Conservation (phyloP, 306 rosid species). For the Corylus heterophylla region DNA sequence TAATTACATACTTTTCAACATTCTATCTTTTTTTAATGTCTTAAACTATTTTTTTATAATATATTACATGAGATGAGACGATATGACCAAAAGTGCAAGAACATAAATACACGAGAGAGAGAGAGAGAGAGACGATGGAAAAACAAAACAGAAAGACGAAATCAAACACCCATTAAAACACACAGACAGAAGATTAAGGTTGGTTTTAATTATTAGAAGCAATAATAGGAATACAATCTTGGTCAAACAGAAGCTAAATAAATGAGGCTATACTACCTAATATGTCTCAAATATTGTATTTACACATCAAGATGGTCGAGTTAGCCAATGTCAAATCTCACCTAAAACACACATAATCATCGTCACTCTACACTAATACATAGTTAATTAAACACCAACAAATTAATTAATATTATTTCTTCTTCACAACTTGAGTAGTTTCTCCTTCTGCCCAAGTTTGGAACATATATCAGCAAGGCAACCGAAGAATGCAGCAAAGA, state of each 20-base stretch:
- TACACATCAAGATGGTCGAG: neutral
- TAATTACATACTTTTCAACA: too few relatives aligned
- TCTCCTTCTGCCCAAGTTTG: constrained; percentile 27
- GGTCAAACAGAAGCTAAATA: neutral
- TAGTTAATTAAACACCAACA: too few relatives aligned
- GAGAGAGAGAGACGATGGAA: too few relatives aligned
- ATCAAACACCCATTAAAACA: neutral
- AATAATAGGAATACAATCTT: neutral
- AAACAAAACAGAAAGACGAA: too few relatives aligned
- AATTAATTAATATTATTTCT: too few relatives aligned
- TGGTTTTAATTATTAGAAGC: neutral
- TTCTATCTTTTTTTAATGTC: too few relatives aligned
- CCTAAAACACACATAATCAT: neutral
- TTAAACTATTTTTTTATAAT: too few relatives aligned
- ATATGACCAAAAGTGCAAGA: too few relatives aligned
- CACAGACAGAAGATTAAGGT: neutral
- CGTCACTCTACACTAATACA: too few relatives aligned
- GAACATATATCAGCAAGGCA: constrained; percentile 39
- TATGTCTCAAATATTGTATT: neutral
- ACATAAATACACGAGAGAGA: too few relatives aligned
- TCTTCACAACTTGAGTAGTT: constrained; percentile 5
- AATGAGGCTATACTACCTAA: neutral
- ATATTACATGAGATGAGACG: too few relatives aligned
- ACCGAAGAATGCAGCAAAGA: constrained; percentile 34
- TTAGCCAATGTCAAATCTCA: neutral